A percentile compares a stretch with the other conserved stretches of the same genome.
phyloP scores from a whole-genome alignment of 768 basidiomycete species.

The Auricularia sp. region DNA sequence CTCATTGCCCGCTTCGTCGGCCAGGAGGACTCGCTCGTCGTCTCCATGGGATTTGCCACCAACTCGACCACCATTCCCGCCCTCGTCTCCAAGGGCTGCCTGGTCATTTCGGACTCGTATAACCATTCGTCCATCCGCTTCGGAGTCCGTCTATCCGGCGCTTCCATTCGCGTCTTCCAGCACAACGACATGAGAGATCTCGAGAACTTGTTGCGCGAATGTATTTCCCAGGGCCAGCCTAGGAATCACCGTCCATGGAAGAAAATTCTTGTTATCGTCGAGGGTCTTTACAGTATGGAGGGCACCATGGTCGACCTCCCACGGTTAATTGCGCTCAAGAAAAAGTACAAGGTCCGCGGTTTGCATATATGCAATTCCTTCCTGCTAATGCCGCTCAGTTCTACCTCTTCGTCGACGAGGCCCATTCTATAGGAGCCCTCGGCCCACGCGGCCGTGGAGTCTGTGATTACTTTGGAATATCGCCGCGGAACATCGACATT shows the following conservation, averaged over 20 bases:
- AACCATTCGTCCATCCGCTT: slow-evolving; percentile 95
- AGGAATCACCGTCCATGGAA: slow-evolving; percentile 99
- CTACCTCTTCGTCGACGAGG: slow-evolving; percentile 92
- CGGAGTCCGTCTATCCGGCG: slow-evolving; percentile 82
- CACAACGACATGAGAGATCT: slow-evolving; percentile 88
- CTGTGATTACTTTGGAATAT: slow-evolving; percentile 83
- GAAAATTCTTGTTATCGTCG: slow-evolving; percentile 90
- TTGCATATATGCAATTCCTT: neutral
- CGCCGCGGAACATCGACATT: slow-evolving; percentile 76
- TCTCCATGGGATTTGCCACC: slow-evolving; percentile 95
- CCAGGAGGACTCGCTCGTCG: slow-evolving; percentile 79
- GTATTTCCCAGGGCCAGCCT: slow-evolving; percentile 94
- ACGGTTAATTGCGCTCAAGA: slow-evolving; percentile 72
- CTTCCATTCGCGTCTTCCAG: slow-evolving; percentile 87
- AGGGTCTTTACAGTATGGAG: slow-evolving; percentile 97
- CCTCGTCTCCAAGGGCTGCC: slow-evolving; percentile 77
- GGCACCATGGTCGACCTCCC: slow-evolving; percentile 89
- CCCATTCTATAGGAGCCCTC: slow-evolving; percentile 93
- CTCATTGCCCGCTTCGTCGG: slow-evolving; percentile 87
- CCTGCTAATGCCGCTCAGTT: slow-evolving; percentile 45
- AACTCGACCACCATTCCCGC: slow-evolving; percentile 92
- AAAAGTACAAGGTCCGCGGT: slow-evolving; percentile 78
- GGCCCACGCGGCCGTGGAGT: slow-evolving; percentile 94
- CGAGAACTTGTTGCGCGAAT: slow-evolving; percentile 74
- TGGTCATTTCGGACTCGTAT: slow-evolving; percentile 94